Evolutionary conservation across 2,329 filamentous ascomycete species (phyloP), one percentile per base, ranked within the genome.

Genomic region (Rutstroemia sp.): DNA sequence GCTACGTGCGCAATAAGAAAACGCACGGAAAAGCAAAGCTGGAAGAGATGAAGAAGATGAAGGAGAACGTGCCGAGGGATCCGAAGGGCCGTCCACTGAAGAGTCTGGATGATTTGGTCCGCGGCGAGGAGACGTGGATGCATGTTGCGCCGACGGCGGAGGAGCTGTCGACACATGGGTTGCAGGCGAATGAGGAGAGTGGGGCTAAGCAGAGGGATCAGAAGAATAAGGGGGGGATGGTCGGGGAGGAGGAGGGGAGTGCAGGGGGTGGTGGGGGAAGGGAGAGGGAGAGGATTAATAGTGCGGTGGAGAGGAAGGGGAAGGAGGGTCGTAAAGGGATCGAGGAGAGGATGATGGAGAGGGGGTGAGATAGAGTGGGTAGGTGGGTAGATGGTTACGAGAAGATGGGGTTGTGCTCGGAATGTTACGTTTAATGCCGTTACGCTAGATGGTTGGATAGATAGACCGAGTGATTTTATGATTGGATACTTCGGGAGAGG

Each of bases 91-190:
- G 72, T 14, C 64, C 66, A 62, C 61, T 70, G 58, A 64, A 58
- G 51, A 72, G 71, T 21, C 60, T 74, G 38, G 60, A 68, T n/a
- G 62, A 64, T 38, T 63, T 67, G 16, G 58, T 59, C 40, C 55
- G 61, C 1, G 67, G 68, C 19, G 70, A 77, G 51, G 79, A 82
- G 65, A 69, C 81, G 16, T 81, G 78, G 78, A 75, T 80, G 70
- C 78, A 81, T 65, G 69, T 71, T 49, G 73, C 71, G 44, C 75
- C 74, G 10, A 67, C 61, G 5, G 66, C 66, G 45, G 67, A 69
- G 36, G 63, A 70, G 14, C 50, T 70, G 52, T 64, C 66, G n/a
- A 48, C 23, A 38, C 58, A 63, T 57, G 61, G 61, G 14, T n/a
- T 59, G 38, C 53, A 54, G 38, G 55, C 19, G 5, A 25, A 48